phyloP scores from a whole-genome alignment of 2,329 filamentous ascomycete species.

The Fonsecaea monophora region DNA sequence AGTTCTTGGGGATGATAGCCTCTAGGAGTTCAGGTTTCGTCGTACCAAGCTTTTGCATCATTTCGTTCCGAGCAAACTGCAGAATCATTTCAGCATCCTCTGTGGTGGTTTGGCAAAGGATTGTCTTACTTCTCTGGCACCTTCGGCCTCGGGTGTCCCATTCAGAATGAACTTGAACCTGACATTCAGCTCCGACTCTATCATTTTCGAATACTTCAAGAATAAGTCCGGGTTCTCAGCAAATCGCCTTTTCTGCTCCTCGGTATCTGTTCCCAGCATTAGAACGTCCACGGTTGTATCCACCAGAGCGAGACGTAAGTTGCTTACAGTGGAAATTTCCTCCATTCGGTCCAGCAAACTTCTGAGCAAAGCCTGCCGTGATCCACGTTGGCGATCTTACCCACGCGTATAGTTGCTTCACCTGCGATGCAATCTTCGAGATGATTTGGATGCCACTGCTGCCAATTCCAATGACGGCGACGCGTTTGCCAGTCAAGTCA shows the following conservation, averaged over 20 bases:
- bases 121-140: constrained; percentile 43
- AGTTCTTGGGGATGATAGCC: constrained; percentile 55
- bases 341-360: constrained; percentile 38
- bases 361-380: constrained; percentile 37
- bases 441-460: constrained; percentile 42
- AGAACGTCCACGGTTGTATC: not conserved
- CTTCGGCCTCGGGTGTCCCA: constrained; percentile 53
- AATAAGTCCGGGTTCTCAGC: constrained; percentile 28
- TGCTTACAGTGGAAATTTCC: constrained; percentile 34
- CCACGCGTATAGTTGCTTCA: constrained; percentile 42
- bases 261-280: constrained; percentile 27
- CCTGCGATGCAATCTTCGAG: constrained; percentile 49
- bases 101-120: not conserved
- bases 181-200: constrained; percentile 59
- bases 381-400: constrained; percentile 45
- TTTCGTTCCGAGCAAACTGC: constrained; percentile 28
- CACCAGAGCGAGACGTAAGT: not conserved
- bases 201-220: constrained; percentile 55
- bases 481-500: constrained; percentile 40
- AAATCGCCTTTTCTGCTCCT: constrained; percentile 33
- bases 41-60: constrained; percentile 46
- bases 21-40: constrained; percentile 46
- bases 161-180: constrained; percentile 62
- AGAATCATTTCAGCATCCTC: not conserved
- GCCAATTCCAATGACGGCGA: constrained; percentile 42